Base-by-base conservation (phyloP, 805 yeast genomes). In the Saccharomycopsis vini region DNA sequence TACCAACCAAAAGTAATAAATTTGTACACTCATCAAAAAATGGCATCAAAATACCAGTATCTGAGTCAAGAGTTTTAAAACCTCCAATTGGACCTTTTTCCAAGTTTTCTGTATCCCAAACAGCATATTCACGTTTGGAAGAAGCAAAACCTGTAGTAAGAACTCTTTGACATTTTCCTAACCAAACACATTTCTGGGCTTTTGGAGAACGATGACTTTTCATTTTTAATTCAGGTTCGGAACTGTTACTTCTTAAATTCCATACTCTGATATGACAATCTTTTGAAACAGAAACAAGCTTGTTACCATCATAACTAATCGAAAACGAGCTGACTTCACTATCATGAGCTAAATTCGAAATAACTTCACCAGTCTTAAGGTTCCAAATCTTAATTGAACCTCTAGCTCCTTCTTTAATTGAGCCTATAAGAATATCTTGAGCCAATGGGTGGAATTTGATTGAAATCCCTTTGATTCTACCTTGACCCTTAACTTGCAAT, bases 101-200 rank as follows among this genome's bases (percentile, higher is more conserved):
- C 43, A 92, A 67, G 54, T 82, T 75, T 28, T 72, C 68, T 18
- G 88, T 71, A 55, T 92, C 88, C 98, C 98, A 92, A 45, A 92
- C 69, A 55, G 92, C 98, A 48, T 90, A 69, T 65, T 92, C 97
- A 60, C 99, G 86, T 59, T 92, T 97, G 37, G 95, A 84, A 53
- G 85, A 71, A 22, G 95, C 86, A 61, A 92, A 92, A 1, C 99
- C 99, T 6, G 98, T 89, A 32, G 98, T 90, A 40, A 80, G 82
- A 30, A 92, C 66, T 54, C 97, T 74, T 57, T 89, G 82, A 37
- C 81, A 67, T 56, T 85, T 77, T 29, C 97, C 97, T 49, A 90
- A 66, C 97, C 98, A 92, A 13, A 75, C 77, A 32, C 86, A 82
- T 61, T 97, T 77, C 19, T 89, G 74, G 28, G 85, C 79, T 62